Evolutionary conservation across 257 asterid genomes (phyloP).

Genomic region (Mitragyna speciosa): DNA sequence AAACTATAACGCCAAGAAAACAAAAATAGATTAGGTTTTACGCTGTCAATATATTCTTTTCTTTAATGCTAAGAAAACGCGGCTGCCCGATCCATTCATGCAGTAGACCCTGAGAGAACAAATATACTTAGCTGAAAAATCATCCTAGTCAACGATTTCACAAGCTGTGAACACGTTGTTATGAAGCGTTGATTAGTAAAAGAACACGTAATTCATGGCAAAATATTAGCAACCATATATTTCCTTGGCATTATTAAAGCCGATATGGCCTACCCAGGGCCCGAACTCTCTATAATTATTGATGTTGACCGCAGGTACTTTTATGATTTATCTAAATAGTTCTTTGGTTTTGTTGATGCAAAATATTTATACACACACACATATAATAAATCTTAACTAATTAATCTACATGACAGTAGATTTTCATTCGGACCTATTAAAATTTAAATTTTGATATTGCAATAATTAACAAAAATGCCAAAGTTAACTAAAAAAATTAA

Average conservation of each 20-base stretch:
- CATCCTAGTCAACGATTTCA: neutral
- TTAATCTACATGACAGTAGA: too few species aligned
- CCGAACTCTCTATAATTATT: neutral
- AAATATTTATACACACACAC: too few species aligned
- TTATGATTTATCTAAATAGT: too few species aligned
- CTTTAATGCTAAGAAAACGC: neutral
- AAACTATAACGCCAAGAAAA: too few species aligned
- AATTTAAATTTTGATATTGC: too few species aligned
- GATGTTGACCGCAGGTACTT: neutral
- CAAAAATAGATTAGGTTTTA: too few species aligned
- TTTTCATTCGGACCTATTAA: too few species aligned
- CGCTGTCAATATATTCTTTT: neutral
- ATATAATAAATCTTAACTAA: too few species aligned
- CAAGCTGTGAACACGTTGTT: neutral
- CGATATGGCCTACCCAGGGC: neutral
- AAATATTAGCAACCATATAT: neutral
- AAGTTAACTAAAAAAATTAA: too few species aligned
- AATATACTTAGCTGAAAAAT: neutral
- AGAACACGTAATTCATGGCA: neutral
- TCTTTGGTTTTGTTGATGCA: too few species aligned
- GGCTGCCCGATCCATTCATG: neutral
- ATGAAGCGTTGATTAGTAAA: neutral
- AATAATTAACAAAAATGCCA: too few species aligned
- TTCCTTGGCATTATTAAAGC: neutral
- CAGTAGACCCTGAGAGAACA: neutral